phyloP scores from a whole-genome alignment of 2,329 filamentous ascomycete genomes.

The Fusarium udum region DNA sequence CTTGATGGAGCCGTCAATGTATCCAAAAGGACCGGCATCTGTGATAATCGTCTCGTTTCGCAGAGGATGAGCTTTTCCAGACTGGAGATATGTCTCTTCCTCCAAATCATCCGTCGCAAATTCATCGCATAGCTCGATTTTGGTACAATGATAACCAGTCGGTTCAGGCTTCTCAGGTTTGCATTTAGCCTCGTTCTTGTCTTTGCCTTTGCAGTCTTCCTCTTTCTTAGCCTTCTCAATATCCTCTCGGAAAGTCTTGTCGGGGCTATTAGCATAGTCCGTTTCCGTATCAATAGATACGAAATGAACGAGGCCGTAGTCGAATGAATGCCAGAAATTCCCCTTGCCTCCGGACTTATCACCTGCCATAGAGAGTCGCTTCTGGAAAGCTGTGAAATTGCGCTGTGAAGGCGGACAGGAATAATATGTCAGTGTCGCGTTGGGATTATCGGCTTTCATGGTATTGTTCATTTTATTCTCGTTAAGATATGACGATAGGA shows the following conservation, averaged over 20 bases:
- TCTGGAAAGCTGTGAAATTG: slow-evolving; percentile 2
- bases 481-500: neutral
- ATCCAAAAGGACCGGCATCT: neutral
- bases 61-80: neutral
- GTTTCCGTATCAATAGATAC: slow-evolving; percentile 4
- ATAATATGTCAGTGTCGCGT: neutral
- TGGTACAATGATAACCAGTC: neutral
- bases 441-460: neutral
- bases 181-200: neutral
- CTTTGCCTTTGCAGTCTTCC: neutral
- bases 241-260: neutral
- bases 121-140: neutral
- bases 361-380: neutral
- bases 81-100: neutral
- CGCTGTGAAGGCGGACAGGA: neutral
- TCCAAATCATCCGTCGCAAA: neutral
- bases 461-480: neutral
- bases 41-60: neutral
- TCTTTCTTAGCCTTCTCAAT: neutral
- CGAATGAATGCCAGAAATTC: neutral
- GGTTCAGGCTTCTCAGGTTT: neutral
- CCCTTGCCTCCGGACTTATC: neutral
- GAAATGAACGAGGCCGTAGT: neutral
- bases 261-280: neutral
- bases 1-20: neutral